Evolutionary conservation across 2,329 filamentous ascomycete genomes (phyloP), one percentile per base, ranked within the genome.

Genomic region (Fusarium coffeatum): DNA sequence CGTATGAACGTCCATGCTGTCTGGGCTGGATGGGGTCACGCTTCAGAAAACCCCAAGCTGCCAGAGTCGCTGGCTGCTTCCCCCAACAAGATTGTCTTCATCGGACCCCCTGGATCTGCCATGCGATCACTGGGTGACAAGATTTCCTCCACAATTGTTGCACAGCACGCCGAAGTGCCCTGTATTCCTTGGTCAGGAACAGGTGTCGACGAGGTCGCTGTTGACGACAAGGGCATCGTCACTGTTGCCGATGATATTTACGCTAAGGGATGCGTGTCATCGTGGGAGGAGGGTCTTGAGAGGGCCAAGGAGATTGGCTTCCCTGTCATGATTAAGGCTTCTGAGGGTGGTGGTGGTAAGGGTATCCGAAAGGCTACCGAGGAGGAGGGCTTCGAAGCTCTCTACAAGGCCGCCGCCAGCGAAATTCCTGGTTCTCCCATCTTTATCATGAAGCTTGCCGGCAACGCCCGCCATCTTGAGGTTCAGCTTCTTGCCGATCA

Each of bases 241-340:
- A 98, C 96, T 1, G 96, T 99, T 64, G 86, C 89, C 42, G 94
- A 97, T 56, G 84, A 93, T 8, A 78, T 97, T 63, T 99, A 99
- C 81, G 87, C 90, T 75, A 92, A 94, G 82, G 96, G 96, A 69
- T 99, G 96, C 81, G 96, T 97, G 49, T 89, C 89, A 78, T 94
- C 92, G 23, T 94, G 93, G 82, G 85, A 97, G 81, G 94, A 99
- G 83, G 96, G 95, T 83, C 88, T 99, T 53, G 84, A 88, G 77
- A 94, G 92, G 78, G 96, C 96, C 64, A 90, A 88, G 80, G 88
- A 93, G 78, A 99, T 99, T 80, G 96, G 96, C 73, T 99, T 99
- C 85, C 96, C 96, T 18, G 92, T 99, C 85, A 99, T 99, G 96
- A 93, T 99, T 81, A 99, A 99, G 87, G 96, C 96, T n/a, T 98